Base-by-base conservation (phyloP, 2,329 filamentous ascomycete species). In the Pseudogymnoascus sp. region DNA sequence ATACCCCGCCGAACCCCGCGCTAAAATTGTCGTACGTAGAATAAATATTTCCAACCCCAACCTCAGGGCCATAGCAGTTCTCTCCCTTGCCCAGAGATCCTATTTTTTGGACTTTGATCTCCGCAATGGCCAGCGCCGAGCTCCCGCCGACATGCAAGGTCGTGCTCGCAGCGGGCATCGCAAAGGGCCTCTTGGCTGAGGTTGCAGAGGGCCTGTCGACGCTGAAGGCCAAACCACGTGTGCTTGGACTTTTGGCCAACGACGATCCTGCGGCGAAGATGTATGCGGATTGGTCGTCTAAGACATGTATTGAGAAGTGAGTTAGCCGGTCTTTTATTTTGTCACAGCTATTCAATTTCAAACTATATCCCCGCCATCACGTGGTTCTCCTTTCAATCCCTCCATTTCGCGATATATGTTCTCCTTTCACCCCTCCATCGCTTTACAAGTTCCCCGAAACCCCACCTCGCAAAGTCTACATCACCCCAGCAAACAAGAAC, bases 241-340 rank as follows among this genome's bases (percentile, higher is more conserved):
- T 99, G 62, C 90, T 93, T 50, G 95, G 93, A 64, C 96, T 97
- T 77, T 81, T 99, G 63, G 92, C 93, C 69, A 97, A 96, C 76
- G 84, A 84, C 68, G 95, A 99, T 77, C 91, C 93, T 31, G 91
- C 92, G 40, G 93, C 93, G 33, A 81, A 90, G 70, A 91, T 96
- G 80, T 97, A 99, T 74, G 95, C 95, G 62, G 91, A 97, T 76
- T 97, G 91, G 91, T 97, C 93, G 42, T 90, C 91, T 76, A 97
- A 96, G 82, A 97, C 95, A 3, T 96, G 91, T 76, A 84, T 87
- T 76, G 93, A 97, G 76, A 96, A 97, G 93, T 97, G 81, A 88
- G 89, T 77, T 81, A 88, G 89, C 77, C 2, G 31, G n/a, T 35
- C 14, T 64, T 33, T 10, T 21, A 6, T 59, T 11, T 24, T 19